phyloP scores from a whole-genome alignment of 2,329 filamentous ascomycete genomes.

The Fusarium palustre region DNA sequence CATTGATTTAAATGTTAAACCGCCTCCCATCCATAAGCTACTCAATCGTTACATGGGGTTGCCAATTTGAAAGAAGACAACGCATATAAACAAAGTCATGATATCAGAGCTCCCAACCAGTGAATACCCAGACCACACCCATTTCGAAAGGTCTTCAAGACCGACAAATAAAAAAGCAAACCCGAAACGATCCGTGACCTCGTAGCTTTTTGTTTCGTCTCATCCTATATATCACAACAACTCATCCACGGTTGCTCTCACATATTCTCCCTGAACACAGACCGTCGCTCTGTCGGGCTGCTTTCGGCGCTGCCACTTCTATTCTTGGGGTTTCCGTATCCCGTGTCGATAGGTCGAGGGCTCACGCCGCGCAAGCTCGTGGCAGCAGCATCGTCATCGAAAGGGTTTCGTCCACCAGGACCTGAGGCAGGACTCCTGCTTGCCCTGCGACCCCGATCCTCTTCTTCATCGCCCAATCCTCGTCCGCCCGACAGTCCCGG shows the following conservation, averaged over 20 bases:
- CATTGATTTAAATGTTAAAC: conserved; percentile 21
- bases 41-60: conserved; percentile 24
- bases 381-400: conserved; percentile 76
- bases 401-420: conserved; percentile 67
- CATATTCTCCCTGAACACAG: conserved; percentile 77
- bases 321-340: conserved; percentile 47
- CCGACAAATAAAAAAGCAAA: conserved; percentile 7
- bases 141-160: conserved; percentile 7
- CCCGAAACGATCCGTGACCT: conserved; percentile 10
- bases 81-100: conserved; percentile 27
- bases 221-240: not conserved
- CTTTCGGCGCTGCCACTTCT: conserved; percentile 56
- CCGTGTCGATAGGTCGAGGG: conserved; percentile 75
- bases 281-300: conserved; percentile 75
- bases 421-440: conserved; percentile 57
- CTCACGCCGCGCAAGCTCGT: conserved; percentile 78
- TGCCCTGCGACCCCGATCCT: conserved; percentile 57
- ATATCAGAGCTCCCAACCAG: conserved; percentile 40
- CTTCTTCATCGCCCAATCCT: conserved; percentile 45
- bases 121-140: conserved; percentile 19
- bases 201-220: conserved; percentile 20
- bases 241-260: conserved; percentile 49
- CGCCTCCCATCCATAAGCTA: conserved; percentile 20
- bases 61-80: conserved; percentile 24
- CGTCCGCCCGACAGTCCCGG: conserved; percentile 46